Conservation (phyloP, 495 filamentous ascomycete genomes). For the Neurospora sp. region DNA sequence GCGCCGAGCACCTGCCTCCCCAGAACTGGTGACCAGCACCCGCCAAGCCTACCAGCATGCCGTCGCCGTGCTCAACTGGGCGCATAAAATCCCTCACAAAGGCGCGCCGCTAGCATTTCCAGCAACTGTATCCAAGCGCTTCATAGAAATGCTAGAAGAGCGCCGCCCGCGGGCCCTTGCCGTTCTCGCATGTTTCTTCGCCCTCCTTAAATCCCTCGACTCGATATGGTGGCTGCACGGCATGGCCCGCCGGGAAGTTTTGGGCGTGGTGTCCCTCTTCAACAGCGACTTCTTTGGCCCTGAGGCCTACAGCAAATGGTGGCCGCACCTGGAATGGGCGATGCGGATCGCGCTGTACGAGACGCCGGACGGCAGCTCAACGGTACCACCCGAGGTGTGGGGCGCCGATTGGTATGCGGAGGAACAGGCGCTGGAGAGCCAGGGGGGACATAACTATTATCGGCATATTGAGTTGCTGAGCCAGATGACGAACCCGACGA, state of each 20-base stretch:
- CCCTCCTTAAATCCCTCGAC: conserved; percentile 42
- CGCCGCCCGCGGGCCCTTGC: conserved; percentile 43
- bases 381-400: conserved; percentile 43
- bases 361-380: conserved; percentile 15
- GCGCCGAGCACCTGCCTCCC: not conserved
- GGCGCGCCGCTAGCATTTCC: conserved; percentile 44
- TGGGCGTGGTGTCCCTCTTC: conserved; percentile 42
- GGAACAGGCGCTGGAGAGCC: conserved; percentile 19
- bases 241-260: conserved; percentile 44
- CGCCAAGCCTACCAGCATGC: conserved; percentile 45
- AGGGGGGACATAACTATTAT: conserved; percentile 21
- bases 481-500: conserved; percentile 31
- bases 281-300: conserved; percentile 33
- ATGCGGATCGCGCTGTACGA: conserved; percentile 40
- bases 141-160: conserved; percentile 41
- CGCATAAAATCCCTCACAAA: conserved; percentile 44
- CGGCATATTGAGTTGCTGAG: conserved; percentile 41
- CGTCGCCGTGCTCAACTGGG: conserved; percentile 47
- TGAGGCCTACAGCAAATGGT: conserved; percentile 36
- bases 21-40: conserved; percentile 22
- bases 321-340: conserved; percentile 47
- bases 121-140: conserved; percentile 49
- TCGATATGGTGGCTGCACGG: conserved; percentile 47
- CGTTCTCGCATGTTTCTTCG: conserved; percentile 47
- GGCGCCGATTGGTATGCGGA: conserved; percentile 37